Evolutionary conservation across 2,329 filamentous ascomycete species (phyloP).

Genomic region (Aspergillus sp.): DNA sequence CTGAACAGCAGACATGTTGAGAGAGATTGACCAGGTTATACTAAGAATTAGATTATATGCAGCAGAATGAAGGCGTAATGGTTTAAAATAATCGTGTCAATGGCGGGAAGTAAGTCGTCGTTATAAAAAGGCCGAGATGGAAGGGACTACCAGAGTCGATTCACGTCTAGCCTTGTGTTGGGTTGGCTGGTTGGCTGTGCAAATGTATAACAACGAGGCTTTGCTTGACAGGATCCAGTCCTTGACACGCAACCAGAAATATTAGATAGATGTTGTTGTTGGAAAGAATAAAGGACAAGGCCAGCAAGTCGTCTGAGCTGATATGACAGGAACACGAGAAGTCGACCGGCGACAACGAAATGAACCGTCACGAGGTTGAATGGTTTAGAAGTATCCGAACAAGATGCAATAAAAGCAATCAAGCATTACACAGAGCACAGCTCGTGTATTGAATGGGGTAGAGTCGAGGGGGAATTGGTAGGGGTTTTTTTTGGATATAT

Average conservation of each 20-base stretch:
- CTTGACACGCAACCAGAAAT: slow-evolving; percentile 31
- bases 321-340: slow-evolving; percentile 25
- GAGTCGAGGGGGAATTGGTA: slow-evolving; percentile 39
- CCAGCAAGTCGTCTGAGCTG: slow-evolving; percentile 32
- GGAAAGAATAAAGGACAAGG: slow-evolving; percentile 18
- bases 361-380: slow-evolving; percentile 25
- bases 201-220: slow-evolving; percentile 18
- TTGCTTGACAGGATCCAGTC: slow-evolving; percentile 33
- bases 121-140: slow-evolving; percentile 17
- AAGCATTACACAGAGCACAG: slow-evolving; percentile 38
- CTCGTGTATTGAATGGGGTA: slow-evolving; percentile 36
- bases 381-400: slow-evolving; percentile 30
- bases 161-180: slow-evolving; percentile 16
- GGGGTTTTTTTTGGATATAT: slow-evolving; percentile 30
- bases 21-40: slow-evolving; percentile 38
- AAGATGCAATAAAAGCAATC: slow-evolving; percentile 31
- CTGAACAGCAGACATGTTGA: slow-evolving; percentile 80
- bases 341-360: slow-evolving; percentile 39
- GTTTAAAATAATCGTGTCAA: slow-evolving; percentile 27
- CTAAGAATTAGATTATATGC: slow-evolving; percentile 30
- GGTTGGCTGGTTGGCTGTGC: slow-evolving; percentile 21
- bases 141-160: slow-evolving; percentile 35
- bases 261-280: slow-evolving; percentile 22
- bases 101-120: slow-evolving; percentile 17
- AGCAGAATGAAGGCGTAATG: slow-evolving; percentile 20